Percentiles rank a stretch among this genome's conserved stretches.
Evolutionary conservation across 148 eudicot species (phyloP).

Genomic region (Cornus controversa): DNA sequence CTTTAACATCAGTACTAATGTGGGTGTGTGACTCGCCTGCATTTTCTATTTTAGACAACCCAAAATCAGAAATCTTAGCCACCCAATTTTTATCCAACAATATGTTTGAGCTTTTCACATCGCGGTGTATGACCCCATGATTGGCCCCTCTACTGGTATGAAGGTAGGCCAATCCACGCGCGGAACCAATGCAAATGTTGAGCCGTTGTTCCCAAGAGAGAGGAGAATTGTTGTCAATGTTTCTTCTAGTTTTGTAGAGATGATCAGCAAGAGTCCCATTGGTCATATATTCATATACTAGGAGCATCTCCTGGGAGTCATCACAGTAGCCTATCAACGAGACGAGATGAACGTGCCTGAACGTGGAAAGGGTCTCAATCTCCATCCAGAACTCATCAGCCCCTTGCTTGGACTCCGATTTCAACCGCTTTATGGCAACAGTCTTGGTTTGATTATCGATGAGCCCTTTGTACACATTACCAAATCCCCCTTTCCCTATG

Average conservation of each 20-base stretch:
- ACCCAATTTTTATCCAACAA: constrained; percentile 33
- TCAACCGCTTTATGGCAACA: constrained; percentile 38
- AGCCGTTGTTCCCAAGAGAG: constrained; percentile 36
- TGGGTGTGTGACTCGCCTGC: constrained; percentile 9
- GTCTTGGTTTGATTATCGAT: constrained; percentile 14
- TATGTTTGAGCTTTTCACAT: constrained; percentile 38
- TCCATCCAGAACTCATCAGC: constrained; percentile 34
- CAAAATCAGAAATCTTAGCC: constrained; percentile 44
- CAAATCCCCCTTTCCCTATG: constrained; percentile 43
- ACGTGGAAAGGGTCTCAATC: constrained; percentile 28
- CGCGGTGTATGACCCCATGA: constrained; percentile 35
- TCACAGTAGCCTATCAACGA: constrained; percentile 37
- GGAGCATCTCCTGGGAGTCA: constrained; percentile 35
- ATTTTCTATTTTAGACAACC: constrained; percentile 27
- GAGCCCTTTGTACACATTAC: constrained; percentile 36
- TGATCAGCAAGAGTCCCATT: constrained; percentile 36
- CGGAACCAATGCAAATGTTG: constrained; percentile 33
- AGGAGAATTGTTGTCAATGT: neutral
- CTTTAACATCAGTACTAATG: constrained; percentile 33
- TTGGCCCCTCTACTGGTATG: constrained; percentile 20
- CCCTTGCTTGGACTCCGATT: constrained; percentile 33
- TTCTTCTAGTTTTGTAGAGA: constrained; percentile 16
- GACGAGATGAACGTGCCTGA: constrained; percentile 33
- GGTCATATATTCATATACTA: constrained; percentile 39
- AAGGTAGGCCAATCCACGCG: constrained; percentile 33